Percentiles rank a stretch among this genome's conserved stretches.
Conservation (phyloP, 2,329 filamentous ascomycete genomes). For the Neopestalotiopsis sp. region DNA sequence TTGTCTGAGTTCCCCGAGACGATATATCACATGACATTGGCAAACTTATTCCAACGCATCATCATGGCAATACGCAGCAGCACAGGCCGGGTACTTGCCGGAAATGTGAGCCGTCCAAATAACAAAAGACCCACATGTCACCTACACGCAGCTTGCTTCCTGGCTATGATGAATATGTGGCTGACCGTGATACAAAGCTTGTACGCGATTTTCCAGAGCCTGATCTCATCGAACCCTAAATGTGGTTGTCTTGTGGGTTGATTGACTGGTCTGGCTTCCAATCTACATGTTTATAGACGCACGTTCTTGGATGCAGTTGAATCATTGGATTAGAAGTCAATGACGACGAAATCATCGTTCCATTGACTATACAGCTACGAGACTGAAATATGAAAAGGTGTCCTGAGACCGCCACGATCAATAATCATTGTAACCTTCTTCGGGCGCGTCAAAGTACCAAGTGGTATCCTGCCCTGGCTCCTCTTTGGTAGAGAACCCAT, state of each 20-base stretch:
- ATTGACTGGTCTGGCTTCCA: neutral
- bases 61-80: neutral
- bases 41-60: neutral
- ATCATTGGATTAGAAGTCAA: neutral
- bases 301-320: neutral
- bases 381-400: neutral
- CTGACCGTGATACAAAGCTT: neutral
- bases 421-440: neutral
- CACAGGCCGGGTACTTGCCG: neutral
- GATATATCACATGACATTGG: neutral
- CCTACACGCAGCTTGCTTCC: neutral
- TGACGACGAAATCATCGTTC: neutral
- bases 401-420: neutral
- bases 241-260: neutral
- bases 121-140: neutral
- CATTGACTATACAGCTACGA: neutral
- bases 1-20: too few relatives aligned
- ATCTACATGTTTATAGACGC: neutral
- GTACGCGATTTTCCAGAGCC: too few relatives aligned
- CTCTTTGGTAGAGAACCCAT: constrained; percentile 1
- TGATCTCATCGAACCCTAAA: neutral
- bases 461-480: neutral
- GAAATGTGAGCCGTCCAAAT: neutral
- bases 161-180: neutral
- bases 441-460: neutral